phyloP scores from a whole-genome alignment of 768 basidiomycete genomes.

The Mycena floridula region DNA sequence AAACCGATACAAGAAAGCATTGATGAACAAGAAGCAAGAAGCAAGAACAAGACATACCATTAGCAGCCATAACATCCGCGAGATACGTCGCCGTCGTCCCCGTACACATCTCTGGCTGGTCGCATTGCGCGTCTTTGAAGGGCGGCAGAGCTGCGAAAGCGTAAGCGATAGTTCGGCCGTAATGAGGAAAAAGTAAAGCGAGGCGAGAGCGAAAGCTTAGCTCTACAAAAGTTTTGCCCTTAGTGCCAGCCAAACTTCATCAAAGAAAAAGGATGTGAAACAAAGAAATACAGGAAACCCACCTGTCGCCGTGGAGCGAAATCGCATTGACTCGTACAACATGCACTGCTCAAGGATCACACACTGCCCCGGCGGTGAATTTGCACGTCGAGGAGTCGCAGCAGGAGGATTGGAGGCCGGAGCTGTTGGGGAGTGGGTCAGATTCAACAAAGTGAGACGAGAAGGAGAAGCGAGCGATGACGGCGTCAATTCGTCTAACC shows the following conservation, averaged over 20 bases:
- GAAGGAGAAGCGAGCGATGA: not conserved
- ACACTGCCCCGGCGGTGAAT: slow-evolving; percentile 63
- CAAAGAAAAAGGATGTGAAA: too few species aligned
- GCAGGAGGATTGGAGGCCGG: slow-evolving; percentile 52
- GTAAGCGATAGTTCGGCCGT: too few species aligned
- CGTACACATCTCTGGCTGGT: slow-evolving; percentile 67
- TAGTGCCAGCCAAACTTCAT: too few species aligned
- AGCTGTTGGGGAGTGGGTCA: slow-evolving; percentile 64
- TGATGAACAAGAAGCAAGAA: too few species aligned
- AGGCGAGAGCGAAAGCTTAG: too few species aligned
- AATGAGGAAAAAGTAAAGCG: too few species aligned
- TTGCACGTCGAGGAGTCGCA: slow-evolving; percentile 75
- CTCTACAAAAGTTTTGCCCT: too few species aligned
- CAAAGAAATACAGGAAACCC: too few species aligned
- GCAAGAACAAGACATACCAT: slow-evolving; percentile 39
- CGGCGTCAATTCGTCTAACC: not conserved
- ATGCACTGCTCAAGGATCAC: slow-evolving; percentile 74
- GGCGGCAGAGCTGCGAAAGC: too few species aligned
- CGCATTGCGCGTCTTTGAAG: slow-evolving; percentile 59
- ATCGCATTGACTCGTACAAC: slow-evolving; percentile 65
- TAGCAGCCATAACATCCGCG: slow-evolving; percentile 48
- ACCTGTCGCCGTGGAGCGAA: slow-evolving; percentile 65
- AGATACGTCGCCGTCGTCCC: slow-evolving; percentile 74
- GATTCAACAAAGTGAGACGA: not conserved
- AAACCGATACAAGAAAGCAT: too few species aligned